phyloP scores from a whole-genome alignment of 2,329 filamentous ascomycete species.

The Pleoardoris graminearum region DNA sequence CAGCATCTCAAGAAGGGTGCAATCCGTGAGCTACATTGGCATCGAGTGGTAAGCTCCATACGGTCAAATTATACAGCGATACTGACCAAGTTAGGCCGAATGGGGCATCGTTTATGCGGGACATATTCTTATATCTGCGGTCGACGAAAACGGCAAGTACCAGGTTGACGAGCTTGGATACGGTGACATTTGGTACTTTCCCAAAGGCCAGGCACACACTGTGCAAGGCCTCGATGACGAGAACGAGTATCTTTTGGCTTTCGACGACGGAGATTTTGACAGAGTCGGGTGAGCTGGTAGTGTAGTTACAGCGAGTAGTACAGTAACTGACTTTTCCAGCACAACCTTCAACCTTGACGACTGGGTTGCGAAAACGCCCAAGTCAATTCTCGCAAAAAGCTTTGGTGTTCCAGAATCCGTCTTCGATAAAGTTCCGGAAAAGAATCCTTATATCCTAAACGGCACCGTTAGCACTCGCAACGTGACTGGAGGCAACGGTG shows the following conservation, averaged over 20 bases:
- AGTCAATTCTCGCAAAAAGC: conserved; percentile 67
- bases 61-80: not conserved
- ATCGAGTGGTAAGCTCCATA: conserved; percentile 59
- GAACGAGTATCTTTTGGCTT: conserved; percentile 68
- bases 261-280: conserved; percentile 70
- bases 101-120: conserved; percentile 68
- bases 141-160: conserved; percentile 64
- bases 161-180: conserved; percentile 60
- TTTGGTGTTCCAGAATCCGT: conserved; percentile 65
- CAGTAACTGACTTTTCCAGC: conserved; percentile 31
- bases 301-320: too few relatives aligned
- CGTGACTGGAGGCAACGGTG: conserved; percentile 54
- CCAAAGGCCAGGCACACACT: conserved; percentile 66
- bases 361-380: conserved; percentile 70
- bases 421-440: conserved; percentile 61
- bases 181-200: conserved; percentile 71
- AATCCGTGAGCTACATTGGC: conserved; percentile 70
- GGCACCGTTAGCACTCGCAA: conserved; percentile 54
- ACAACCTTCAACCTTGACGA: conserved; percentile 73
- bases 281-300: conserved; percentile 56
- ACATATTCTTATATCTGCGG: conserved; percentile 61
- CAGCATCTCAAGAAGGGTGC: conserved; percentile 69
- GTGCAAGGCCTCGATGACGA: conserved; percentile 67
- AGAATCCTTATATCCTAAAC: conserved; percentile 66
- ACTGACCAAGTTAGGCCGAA: conserved; percentile 56